Conservation (phyloP, 768 basidiomycete species). For the Tylopilus intermedius region DNA sequence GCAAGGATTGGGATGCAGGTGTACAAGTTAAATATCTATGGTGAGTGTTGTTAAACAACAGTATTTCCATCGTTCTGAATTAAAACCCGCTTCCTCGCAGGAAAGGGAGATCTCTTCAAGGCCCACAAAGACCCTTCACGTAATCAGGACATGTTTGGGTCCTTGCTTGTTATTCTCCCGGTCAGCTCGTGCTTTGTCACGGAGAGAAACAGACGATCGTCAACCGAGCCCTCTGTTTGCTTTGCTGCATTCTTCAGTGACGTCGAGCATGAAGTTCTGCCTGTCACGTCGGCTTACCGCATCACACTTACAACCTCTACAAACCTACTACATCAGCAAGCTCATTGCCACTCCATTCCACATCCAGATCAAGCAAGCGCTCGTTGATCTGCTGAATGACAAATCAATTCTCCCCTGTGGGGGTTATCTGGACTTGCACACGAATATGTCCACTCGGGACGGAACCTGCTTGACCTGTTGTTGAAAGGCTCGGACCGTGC, state of each 20-base stretch:
- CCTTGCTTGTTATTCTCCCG: conserved; percentile 48
- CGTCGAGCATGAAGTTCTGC: conserved; percentile 43
- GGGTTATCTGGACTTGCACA: conserved; percentile 11
- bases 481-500: conserved; percentile 9
- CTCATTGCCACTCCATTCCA: neutral
- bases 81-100: too few species aligned
- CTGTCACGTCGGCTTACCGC: conserved; percentile 38
- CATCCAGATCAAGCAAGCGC: neutral
- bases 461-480: neutral
- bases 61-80: neutral
- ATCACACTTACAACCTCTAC: conserved; percentile 42
- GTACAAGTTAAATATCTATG: conserved; percentile 47
- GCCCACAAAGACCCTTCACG: conserved; percentile 32
- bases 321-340: neutral
- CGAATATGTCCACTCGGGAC: conserved; percentile 2
- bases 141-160: conserved; percentile 41
- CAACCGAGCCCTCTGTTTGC: conserved; percentile 17
- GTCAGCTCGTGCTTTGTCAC: conserved; percentile 10
- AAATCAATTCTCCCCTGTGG: neutral
- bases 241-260: conserved; percentile 43
- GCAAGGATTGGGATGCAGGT: conserved; percentile 24
- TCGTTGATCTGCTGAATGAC: neutral
- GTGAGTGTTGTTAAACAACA: conserved; percentile 17
- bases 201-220: conserved; percentile 3
- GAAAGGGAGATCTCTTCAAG: conserved; percentile 7